phyloP scores from a whole-genome alignment of 73 alveolate species.

The Symbiodinium natans region DNA sequence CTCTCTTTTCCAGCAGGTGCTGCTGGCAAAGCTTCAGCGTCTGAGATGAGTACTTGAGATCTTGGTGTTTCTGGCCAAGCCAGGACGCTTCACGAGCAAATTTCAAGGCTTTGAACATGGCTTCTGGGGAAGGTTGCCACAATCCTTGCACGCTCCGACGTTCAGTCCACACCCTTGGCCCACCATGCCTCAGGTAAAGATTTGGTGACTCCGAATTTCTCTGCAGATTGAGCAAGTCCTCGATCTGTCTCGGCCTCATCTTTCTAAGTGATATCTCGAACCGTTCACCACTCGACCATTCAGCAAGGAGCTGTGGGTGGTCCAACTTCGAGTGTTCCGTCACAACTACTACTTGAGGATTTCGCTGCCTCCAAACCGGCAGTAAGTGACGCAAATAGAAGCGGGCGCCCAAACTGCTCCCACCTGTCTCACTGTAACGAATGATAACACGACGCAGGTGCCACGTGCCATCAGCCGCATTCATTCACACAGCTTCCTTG shows the following conservation, averaged over 20 bases:
- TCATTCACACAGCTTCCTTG: slow-evolving; percentile 42
- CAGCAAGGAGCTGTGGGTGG: slow-evolving; percentile 79
- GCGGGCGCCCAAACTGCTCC: slow-evolving; percentile 79
- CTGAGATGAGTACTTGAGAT: slow-evolving; percentile 47
- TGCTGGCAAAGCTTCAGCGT: slow-evolving; percentile 72
- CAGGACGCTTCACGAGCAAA: slow-evolving; percentile 53
- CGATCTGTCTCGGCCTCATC: slow-evolving; percentile 80
- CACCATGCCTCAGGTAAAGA: slow-evolving; percentile 69
- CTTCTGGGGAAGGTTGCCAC: slow-evolving; percentile 88
- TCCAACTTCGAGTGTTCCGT: slow-evolving; percentile 87
- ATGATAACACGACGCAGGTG: slow-evolving; percentile 77
- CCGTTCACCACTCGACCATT: slow-evolving; percentile 69
- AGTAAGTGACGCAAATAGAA: slow-evolving; percentile 80
- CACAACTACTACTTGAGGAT: slow-evolving; percentile 77
- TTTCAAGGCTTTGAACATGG: slow-evolving; percentile 53
- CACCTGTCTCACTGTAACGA: slow-evolving; percentile 84
- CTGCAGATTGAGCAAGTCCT: slow-evolving; percentile 62
- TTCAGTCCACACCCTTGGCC: slow-evolving; percentile 93
- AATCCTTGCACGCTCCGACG: slow-evolving; percentile 87
- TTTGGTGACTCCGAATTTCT: slow-evolving; percentile 88
- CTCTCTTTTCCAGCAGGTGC: slow-evolving; percentile 49
- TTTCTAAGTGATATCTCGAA: slow-evolving; percentile 62
- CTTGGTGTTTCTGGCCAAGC: slow-evolving; percentile 41
- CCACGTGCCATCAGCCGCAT: slow-evolving; percentile 87
- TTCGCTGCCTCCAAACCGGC: slow-evolving; percentile 88